phyloP scores from a whole-genome alignment of 208 protist species.

The Acanthamoeba castellanii region DNA sequence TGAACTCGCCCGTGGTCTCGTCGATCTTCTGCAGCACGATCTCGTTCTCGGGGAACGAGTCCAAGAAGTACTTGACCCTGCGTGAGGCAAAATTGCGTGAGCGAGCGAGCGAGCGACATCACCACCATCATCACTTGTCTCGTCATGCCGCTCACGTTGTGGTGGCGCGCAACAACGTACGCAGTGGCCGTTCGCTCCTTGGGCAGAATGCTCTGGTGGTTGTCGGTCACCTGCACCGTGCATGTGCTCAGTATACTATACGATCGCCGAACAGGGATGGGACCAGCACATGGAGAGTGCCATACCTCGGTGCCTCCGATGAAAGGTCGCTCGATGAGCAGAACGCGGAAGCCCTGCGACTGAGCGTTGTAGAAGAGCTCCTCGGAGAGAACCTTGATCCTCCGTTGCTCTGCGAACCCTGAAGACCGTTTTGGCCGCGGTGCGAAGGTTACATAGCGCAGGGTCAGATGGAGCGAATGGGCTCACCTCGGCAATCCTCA shows the following conservation, averaged over 20 bases:
- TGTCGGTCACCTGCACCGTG: background rate
- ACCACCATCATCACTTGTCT: too few relatives aligned
- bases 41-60: constrained; percentile 61
- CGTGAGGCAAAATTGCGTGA: background rate
- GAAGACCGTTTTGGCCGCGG: background rate
- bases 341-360: constrained; percentile 40
- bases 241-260: background rate
- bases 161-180: background rate
- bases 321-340: constrained; percentile 13
- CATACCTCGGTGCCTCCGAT: constrained; percentile 17
- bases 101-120: background rate
- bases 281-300: background rate
- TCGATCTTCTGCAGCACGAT: constrained; percentile 62
- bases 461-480: background rate
- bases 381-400: constrained; percentile 3
- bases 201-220: constrained; percentile 23
- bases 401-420: constrained; percentile 44
- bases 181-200: constrained; percentile 52
- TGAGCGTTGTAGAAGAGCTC: constrained; percentile 58
- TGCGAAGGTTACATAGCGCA: background rate
- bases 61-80: constrained; percentile 40
- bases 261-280: background rate
- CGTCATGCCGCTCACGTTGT: background rate
- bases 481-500: background rate
- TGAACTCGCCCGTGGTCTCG: constrained; percentile 39